These are phyloP conservation scores for Neofusicoccum ribis DNA, from an alignment of 2,329 filamentous ascomycete species.

Conservation along the genomic window DNA sequence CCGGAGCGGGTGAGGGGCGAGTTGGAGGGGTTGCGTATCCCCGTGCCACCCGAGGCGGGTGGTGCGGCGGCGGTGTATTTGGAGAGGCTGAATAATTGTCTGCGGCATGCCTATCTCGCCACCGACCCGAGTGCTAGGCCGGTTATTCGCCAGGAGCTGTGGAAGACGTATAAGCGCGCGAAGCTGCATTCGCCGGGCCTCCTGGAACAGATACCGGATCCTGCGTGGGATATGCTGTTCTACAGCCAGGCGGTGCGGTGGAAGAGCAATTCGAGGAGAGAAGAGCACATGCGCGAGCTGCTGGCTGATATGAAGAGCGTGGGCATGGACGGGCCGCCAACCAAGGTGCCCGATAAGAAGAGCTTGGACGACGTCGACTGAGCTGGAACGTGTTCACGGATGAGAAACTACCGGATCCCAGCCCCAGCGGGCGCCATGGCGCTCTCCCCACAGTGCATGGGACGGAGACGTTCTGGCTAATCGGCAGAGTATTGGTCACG, in stretches of 20 bases:
- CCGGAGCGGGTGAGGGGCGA: not conserved
- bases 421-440: too few species aligned
- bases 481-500: too few species aligned
- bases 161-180: slow-evolving; percentile 37
- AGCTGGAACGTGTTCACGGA: too few species aligned
- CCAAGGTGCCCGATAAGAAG: slow-evolving; percentile 23
- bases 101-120: slow-evolving; percentile 36
- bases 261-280: slow-evolving; percentile 34
- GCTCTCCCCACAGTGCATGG: too few species aligned
- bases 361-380: not conserved
- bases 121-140: slow-evolving; percentile 36
- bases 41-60: not conserved
- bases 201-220: slow-evolving; percentile 33
- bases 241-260: slow-evolving; percentile 40
- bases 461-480: too few species aligned
- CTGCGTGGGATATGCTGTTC: slow-evolving; percentile 41
- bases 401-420: too few species aligned
- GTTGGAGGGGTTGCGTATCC: not conserved
- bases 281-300: slow-evolving; percentile 31
- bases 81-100: slow-evolving; percentile 36
- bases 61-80: slow-evolving; percentile 18
- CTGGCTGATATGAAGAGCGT: slow-evolving; percentile 33
- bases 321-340: slow-evolving; percentile 36
- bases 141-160: slow-evolving; percentile 27
- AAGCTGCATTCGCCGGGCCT: slow-evolving; percentile 33